These are phyloP conservation scores for Termitomyces sp. DNA, from an alignment of 768 basidiomycete species.

Conservation along the genomic window DNA sequence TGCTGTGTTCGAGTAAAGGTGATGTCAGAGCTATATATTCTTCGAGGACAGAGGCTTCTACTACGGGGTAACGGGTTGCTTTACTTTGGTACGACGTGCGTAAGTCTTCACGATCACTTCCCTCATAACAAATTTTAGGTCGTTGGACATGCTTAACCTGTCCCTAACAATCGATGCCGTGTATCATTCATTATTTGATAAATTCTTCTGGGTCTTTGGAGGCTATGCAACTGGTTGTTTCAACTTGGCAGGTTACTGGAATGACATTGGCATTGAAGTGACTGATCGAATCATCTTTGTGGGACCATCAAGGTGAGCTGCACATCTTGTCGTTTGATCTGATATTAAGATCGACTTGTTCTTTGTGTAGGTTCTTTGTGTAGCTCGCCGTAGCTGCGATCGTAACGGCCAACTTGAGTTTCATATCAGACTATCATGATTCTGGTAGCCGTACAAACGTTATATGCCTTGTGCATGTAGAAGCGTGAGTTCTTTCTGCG, in stretches of 20 bases:
- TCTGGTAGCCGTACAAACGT: constrained; percentile 25
- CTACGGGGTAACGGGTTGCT: constrained; percentile 23
- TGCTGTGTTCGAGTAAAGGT: too few species aligned
- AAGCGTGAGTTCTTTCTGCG: constrained; percentile 27
- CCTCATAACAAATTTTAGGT: constrained; percentile 9
- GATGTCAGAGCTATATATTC: too few species aligned
- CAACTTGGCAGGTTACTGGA: constrained; percentile 12
- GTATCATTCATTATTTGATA: constrained; percentile 29
- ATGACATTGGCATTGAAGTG: background rate
- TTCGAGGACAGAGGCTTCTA: too few species aligned
- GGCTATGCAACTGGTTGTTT: constrained; percentile 14
- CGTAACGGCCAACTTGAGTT: constrained; percentile 14
- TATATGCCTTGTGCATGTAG: constrained; percentile 29
- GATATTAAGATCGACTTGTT: too few species aligned
- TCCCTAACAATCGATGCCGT: constrained; percentile 23
- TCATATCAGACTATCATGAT: constrained; percentile 24
- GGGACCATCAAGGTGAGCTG: too few species aligned
- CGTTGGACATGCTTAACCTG: constrained; percentile 26
- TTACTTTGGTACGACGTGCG: constrained; percentile 19
- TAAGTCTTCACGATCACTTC: background rate
- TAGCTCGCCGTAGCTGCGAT: constrained; percentile 25
- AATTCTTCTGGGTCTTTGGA: constrained; percentile 22
- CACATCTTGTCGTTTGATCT: too few species aligned
- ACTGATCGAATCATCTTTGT: too few species aligned
- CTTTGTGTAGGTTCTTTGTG: too few species aligned